Percentiles rank a stretch among this genome's conserved stretches.
Conservation (phyloP, 345 rosid species). For the Arabidopsis arenosa region DNA sequence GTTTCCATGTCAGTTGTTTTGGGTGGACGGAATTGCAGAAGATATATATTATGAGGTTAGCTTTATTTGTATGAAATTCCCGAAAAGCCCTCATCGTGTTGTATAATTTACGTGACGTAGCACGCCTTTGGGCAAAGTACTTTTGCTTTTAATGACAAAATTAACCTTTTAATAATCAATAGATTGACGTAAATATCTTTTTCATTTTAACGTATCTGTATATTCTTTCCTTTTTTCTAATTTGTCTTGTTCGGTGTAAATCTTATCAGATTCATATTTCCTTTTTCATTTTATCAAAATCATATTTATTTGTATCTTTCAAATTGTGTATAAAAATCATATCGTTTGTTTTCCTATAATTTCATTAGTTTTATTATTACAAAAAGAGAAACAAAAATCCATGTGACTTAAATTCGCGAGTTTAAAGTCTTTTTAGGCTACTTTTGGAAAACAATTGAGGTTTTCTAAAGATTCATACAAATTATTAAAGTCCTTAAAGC, state of each 20-base stretch:
- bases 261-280: background rate
- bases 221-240: background rate
- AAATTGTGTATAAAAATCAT: no score
- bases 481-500: background rate
- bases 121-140: constrained; percentile 37
- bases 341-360: background rate
- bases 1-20: constrained; percentile 44
- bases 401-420: background rate
- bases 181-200: constrained; percentile 16
- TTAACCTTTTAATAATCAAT: constrained; percentile 36
- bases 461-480: background rate
- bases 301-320: no score
- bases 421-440: background rate
- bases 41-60: constrained; percentile 26
- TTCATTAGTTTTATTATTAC: background rate
- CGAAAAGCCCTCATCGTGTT: background rate
- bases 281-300: no score
- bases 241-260: constrained; percentile 28
- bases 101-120: constrained; percentile 34
- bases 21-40: constrained; percentile 43
- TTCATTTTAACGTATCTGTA: background rate
- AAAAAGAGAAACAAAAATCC: background rate
- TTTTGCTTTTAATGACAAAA: constrained; percentile 44
- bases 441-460: background rate
- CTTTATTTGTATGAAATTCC: constrained; percentile 13